Percentiles rank a stretch among this genome's conserved stretches.
phyloP scores from a whole-genome alignment of 345 rosid species.

The Pugionium cornutum region DNA sequence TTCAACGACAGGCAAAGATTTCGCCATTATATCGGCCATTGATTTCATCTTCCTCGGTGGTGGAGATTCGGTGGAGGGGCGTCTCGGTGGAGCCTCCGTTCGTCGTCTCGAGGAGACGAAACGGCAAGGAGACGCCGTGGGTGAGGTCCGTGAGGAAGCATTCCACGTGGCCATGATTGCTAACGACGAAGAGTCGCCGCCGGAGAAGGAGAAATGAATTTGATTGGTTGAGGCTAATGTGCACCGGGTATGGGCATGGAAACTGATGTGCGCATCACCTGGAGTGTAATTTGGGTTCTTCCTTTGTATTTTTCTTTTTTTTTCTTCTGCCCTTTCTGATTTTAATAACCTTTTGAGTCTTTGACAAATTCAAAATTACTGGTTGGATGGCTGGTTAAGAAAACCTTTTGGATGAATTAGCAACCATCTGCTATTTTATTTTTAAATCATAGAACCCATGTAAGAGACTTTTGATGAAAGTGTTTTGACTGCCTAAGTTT shows the following conservation, averaged over 20 bases:
- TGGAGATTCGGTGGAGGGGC: slow-evolving; percentile 48
- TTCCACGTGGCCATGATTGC: slow-evolving; percentile 36
- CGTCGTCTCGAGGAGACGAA: slow-evolving; percentile 47
- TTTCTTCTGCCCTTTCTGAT: slow-evolving; percentile 20
- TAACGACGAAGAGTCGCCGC: slow-evolving; percentile 28
- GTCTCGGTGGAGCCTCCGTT: slow-evolving; percentile 46
- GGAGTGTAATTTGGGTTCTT: slow-evolving; percentile 34
- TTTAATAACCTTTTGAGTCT: too few species aligned
- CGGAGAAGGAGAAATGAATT: slow-evolving; percentile 22
- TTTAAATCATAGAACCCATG: too few species aligned
- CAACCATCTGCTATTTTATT: too few species aligned
- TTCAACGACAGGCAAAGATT: slow-evolving; percentile 49
- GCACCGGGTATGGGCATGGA: slow-evolving; percentile 48
- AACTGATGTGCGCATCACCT: slow-evolving; percentile 43
- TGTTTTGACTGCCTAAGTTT: too few species aligned
- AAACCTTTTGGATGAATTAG: too few species aligned
- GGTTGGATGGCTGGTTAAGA: too few species aligned
- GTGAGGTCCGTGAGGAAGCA: slow-evolving; percentile 28
- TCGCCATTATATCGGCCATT: slow-evolving; percentile 58
- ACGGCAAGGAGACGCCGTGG: slow-evolving; percentile 41
- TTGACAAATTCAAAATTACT: too few species aligned
- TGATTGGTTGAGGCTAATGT: slow-evolving; percentile 38
- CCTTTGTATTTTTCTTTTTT: background rate
- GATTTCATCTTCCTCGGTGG: slow-evolving; percentile 57
- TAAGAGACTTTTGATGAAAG: too few species aligned